phyloP scores from a whole-genome alignment of 495 filamentous ascomycete species.

The Talaromyces borbonicus region DNA sequence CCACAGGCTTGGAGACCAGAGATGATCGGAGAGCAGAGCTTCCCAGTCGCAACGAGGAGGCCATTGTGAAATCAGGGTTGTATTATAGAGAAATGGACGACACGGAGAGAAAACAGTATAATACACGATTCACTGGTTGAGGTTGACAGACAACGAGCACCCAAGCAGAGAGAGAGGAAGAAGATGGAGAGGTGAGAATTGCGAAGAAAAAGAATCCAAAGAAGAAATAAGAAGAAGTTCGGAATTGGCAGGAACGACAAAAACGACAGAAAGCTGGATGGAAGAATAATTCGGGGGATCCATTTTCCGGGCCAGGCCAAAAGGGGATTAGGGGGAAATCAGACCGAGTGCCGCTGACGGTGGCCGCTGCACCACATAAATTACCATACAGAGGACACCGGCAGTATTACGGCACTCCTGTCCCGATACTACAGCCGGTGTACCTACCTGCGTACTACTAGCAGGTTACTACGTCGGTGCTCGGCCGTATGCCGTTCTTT shows the following conservation, averaged over 20 bases:
- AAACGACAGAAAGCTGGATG: constrained; percentile 3
- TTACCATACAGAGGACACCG: too few relatives aligned
- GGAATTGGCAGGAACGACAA: constrained; percentile 4
- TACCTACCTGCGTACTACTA: too few relatives aligned
- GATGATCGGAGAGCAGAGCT: constrained; percentile 66
- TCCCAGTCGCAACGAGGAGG: constrained; percentile 67
- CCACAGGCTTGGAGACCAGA: constrained; percentile 47
- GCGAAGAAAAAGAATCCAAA: constrained; percentile 21
- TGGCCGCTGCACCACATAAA: background rate
- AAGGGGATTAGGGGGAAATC: constrained; percentile 12
- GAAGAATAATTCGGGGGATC: constrained; percentile 4
- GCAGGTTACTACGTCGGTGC: too few relatives aligned
- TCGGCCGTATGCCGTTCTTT: too few relatives aligned
- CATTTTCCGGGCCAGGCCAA: constrained; percentile 25
- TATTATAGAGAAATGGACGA: constrained; percentile 3
- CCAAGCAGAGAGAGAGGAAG: constrained; percentile 17
- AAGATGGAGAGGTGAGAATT: too few relatives aligned
- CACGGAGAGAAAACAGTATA: background rate
- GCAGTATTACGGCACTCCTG: too few relatives aligned
- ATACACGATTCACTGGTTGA: background rate
- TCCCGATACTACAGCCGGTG: too few relatives aligned
- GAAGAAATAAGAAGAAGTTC: constrained; percentile 22
- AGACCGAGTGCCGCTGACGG: constrained; percentile 1
- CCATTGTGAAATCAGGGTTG: constrained; percentile 46
- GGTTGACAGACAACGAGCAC: constrained; percentile 9